A percentile compares a stretch with the other conserved stretches of the same genome.
Evolutionary conservation across 2,329 filamentous ascomycete species (phyloP).

Genomic region (Alternaria dauci): DNA sequence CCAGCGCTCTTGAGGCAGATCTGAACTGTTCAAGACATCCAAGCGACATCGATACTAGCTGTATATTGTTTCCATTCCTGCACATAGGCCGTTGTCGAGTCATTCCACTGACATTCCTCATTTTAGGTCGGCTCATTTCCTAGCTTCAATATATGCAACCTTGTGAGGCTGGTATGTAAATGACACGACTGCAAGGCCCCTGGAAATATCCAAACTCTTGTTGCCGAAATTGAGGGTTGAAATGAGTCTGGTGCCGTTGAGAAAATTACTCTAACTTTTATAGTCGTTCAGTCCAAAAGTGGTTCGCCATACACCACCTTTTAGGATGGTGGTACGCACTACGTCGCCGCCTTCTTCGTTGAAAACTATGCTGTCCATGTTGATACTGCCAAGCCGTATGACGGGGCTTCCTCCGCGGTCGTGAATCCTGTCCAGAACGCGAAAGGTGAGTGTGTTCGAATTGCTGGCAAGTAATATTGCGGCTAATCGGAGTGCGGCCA

Average conservation of each 20-base stretch:
- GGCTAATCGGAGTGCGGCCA: conserved; percentile 3
- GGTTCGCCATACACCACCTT: conserved; percentile 19
- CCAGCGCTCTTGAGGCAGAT: conserved; percentile 12
- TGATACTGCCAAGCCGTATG: conserved; percentile 20
- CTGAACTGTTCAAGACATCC: conserved; percentile 3
- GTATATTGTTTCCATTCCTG: conserved; percentile 19
- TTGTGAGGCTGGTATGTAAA: conserved; percentile 17
- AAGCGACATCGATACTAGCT: conserved; percentile 12
- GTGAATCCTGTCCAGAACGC: conserved; percentile 11
- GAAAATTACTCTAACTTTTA: conserved; percentile 21
- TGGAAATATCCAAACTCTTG: conserved; percentile 16
- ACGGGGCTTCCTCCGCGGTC: conserved; percentile 20
- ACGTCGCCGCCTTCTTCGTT: conserved; percentile 10
- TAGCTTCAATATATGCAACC: conserved; percentile 17
- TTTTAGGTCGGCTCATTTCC: conserved; percentile 23
- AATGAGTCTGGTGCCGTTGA: conserved; percentile 17
- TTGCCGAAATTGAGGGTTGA: conserved; percentile 23
- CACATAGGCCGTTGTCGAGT: conserved; percentile 17
- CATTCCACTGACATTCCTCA: conserved; percentile 11
- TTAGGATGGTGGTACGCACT: conserved; percentile 16
- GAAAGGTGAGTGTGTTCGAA: conserved; percentile 16
- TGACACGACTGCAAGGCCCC: conserved; percentile 17
- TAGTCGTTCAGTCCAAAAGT: conserved; percentile 19
- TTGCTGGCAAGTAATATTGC: conserved; percentile 12
- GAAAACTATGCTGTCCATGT: conserved; percentile 22